Evolutionary conservation across 2,329 filamentous ascomycete genomes (phyloP).

Genomic region (Stagonosporopsis rhizophila): DNA sequence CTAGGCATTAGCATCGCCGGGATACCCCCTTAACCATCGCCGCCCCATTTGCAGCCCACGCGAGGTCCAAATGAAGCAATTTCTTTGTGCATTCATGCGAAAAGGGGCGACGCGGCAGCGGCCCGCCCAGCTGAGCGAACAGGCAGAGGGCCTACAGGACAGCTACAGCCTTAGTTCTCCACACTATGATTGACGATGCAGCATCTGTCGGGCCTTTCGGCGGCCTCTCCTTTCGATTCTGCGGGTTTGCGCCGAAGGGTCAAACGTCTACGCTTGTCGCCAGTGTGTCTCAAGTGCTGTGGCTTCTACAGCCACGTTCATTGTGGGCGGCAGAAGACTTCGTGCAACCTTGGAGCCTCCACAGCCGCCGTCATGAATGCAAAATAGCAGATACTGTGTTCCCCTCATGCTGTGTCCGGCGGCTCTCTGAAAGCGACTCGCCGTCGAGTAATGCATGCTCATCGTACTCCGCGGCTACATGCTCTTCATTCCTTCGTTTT

Average conservation of each 20-base stretch:
- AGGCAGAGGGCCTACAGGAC: slow-evolving; percentile 25
- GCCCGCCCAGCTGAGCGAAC: slow-evolving; percentile 31
- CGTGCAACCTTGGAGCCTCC: slow-evolving; percentile 10
- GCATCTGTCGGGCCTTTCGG: slow-evolving; percentile 18
- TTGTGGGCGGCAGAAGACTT: not conserved
- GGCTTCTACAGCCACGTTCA: slow-evolving; percentile 9
- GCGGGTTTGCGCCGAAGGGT: slow-evolving; percentile 1
- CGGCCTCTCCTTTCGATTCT: slow-evolving; percentile 29
- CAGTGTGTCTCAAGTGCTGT: slow-evolving; percentile 4
- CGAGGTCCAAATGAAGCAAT: slow-evolving; percentile 19
- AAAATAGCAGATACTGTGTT: slow-evolving; percentile 13
- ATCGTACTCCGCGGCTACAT: slow-evolving; percentile 1
- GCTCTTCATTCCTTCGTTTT: slow-evolving; percentile 5
- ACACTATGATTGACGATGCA: slow-evolving; percentile 41
- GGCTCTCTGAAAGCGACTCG: slow-evolving; percentile 11
- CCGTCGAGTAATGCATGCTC: slow-evolving; percentile 8
- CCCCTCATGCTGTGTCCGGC: slow-evolving; percentile 9
- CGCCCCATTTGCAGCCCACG: slow-evolving; percentile 14
- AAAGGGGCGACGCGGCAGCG: slow-evolving; percentile 26
- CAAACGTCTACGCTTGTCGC: not conserved
- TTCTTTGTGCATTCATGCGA: slow-evolving; percentile 28
- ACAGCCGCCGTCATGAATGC: slow-evolving; percentile 13
- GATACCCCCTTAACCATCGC: slow-evolving; percentile 11
- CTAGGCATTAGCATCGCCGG: slow-evolving; percentile 7
- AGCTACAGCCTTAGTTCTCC: slow-evolving; percentile 35